Evolutionary conservation across 2,329 filamentous ascomycete species (phyloP).

Genomic region (Sporothrix phasma): DNA sequence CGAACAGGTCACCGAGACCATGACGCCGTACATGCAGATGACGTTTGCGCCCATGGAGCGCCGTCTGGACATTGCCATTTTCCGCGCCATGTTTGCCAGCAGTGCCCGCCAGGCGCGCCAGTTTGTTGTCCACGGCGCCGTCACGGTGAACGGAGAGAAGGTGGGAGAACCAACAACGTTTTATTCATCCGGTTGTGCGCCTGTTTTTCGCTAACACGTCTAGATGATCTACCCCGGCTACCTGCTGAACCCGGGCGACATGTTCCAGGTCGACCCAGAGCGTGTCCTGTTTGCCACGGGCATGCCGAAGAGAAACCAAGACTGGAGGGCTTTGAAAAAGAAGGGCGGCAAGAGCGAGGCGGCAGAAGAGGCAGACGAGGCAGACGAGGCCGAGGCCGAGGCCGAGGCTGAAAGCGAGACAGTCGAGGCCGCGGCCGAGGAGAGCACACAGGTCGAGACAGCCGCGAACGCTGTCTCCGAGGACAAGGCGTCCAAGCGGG

Average conservation of each 20-base stretch:
- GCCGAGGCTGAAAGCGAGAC: slow-evolving; percentile 14
- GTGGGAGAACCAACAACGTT: slow-evolving; percentile 37
- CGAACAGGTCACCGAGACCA: slow-evolving; percentile 26
- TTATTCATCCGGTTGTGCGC: neutral
- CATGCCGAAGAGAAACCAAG: slow-evolving; percentile 46
- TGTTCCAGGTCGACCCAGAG: slow-evolving; percentile 92
- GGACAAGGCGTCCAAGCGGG: neutral
- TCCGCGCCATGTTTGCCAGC: slow-evolving; percentile 86
- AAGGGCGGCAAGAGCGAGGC: slow-evolving; percentile 20
- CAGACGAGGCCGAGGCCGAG: slow-evolving; percentile 20
- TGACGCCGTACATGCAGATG: slow-evolving; percentile 93
- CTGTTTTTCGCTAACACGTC: slow-evolving; percentile 1
- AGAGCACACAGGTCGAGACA: too few species aligned
- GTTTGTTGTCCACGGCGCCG: slow-evolving; percentile 84
- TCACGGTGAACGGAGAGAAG: slow-evolving; percentile 95
- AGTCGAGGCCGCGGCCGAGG: too few species aligned
- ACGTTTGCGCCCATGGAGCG: slow-evolving; percentile 84
- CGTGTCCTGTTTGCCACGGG: slow-evolving; percentile 84
- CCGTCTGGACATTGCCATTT: slow-evolving; percentile 87
- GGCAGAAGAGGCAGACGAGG: slow-evolving; percentile 24
- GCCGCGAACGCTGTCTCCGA: too few species aligned
- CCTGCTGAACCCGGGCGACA: slow-evolving; percentile 89
- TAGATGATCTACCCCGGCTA: slow-evolving; percentile 91
- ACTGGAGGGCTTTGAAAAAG: slow-evolving; percentile 16
- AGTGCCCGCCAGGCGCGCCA: slow-evolving; percentile 88